These are phyloP conservation scores for Ceratocystis papillata DNA, from an alignment of 2,329 filamentous ascomycete species.

Conservation along the genomic window DNA sequence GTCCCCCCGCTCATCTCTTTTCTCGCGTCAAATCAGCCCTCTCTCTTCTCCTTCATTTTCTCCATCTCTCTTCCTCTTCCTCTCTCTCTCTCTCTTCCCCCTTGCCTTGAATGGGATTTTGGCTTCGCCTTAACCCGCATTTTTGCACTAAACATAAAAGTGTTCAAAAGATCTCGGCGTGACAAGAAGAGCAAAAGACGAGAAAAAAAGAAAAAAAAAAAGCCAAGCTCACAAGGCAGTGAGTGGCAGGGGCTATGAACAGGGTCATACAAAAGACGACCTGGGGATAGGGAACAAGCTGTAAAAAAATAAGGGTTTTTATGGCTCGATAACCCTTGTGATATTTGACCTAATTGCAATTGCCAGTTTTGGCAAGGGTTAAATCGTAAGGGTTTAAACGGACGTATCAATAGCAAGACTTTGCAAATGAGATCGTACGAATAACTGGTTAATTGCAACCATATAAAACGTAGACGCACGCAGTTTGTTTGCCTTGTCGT, in stretches of 20 bases:
- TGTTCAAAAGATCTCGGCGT: constrained; percentile 1
- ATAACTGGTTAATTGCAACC: too few relatives aligned
- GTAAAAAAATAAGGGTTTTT: neutral
- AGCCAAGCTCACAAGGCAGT: constrained; percentile 6
- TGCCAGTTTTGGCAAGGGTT: too few relatives aligned
- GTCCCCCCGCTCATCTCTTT: neutral
- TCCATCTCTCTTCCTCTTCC: neutral
- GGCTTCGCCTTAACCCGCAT: constrained; percentile 11
- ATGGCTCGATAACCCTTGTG: neutral
- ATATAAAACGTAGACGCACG: neutral
- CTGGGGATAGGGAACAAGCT: neutral
- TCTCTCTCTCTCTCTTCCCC: neutral
- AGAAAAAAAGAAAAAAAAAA: neutral
- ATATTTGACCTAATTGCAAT: neutral
- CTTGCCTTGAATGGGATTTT: constrained; percentile 7
- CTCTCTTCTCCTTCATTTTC: neutral
- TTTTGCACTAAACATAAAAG: constrained; percentile 6
- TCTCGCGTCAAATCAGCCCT: neutral
- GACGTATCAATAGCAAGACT: too few relatives aligned
- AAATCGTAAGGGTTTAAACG: too few relatives aligned
- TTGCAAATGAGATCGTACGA: too few relatives aligned
- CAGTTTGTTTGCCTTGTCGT: neutral
- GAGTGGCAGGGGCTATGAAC: neutral
- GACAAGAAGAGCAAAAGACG: constrained; percentile 1
- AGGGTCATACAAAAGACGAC: neutral